Conservation (phyloP, 2,329 filamentous ascomycete genomes). For the Epichloe sibirici region DNA sequence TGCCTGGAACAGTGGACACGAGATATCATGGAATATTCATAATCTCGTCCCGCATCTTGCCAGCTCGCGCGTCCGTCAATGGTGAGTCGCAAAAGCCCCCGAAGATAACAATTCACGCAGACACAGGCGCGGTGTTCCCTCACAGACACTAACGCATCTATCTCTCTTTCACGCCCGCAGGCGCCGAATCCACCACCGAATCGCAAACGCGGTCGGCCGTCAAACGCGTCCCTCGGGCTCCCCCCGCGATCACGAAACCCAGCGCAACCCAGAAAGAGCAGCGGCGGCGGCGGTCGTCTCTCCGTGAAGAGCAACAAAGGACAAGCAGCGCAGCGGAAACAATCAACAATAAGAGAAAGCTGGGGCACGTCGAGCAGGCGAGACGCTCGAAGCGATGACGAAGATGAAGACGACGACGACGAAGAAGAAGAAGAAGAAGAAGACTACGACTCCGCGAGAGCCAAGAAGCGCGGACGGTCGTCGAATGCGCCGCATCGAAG, state of each 20-base stretch:
- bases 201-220: slow-evolving; percentile 28
- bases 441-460: not conserved
- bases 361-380: slow-evolving; percentile 1
- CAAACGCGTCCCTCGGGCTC: slow-evolving; percentile 1
- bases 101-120: too few relatives aligned
- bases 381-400: slow-evolving; percentile 2
- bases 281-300: slow-evolving; percentile 12
- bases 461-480: not conserved
- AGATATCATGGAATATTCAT: not conserved
- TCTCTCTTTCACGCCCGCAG: not conserved
- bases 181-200: slow-evolving; percentile 18
- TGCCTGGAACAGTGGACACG: too few relatives aligned
- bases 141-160: not conserved
- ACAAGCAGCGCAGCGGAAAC: not conserved
- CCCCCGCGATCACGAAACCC: not conserved
- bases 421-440: slow-evolving; percentile 3
- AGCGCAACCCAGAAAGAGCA: not conserved
- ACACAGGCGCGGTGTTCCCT: too few relatives aligned
- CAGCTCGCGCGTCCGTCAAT: not conserved
- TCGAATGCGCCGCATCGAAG: not conserved
- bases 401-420: slow-evolving; percentile 10
- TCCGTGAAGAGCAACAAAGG: slow-evolving; percentile 10
- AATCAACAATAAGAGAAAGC: not conserved
- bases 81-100: not conserved
- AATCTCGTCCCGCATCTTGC: not conserved